phyloP scores from a whole-genome alignment of 2,329 filamentous ascomycete genomes.

The Cordyceps militaris region DNA sequence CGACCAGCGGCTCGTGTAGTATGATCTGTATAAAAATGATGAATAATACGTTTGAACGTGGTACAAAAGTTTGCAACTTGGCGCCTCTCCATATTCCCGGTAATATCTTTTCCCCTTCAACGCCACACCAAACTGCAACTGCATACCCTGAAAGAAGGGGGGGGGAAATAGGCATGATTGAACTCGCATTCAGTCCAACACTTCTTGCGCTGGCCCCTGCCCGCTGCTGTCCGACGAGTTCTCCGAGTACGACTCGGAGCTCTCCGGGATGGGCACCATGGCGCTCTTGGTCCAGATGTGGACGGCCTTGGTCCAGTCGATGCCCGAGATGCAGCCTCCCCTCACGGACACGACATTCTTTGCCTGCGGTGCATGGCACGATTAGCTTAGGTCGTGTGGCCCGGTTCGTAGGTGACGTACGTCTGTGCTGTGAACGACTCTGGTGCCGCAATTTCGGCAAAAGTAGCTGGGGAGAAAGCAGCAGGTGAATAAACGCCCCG shows the following conservation, averaged over 20 bases:
- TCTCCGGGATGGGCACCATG: constrained; percentile 62
- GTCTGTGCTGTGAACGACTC: constrained; percentile 55
- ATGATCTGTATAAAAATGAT: neutral
- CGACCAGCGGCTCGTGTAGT: constrained; percentile 9
- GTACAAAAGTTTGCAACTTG: neutral
- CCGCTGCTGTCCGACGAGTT: constrained; percentile 31
- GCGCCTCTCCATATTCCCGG: neutral
- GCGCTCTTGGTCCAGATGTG: constrained; percentile 64
- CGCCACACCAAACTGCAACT: constrained; percentile 18
- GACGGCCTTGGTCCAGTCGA: constrained; percentile 53
- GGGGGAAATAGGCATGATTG: no score
- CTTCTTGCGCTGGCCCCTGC: neutral
- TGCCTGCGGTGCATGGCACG: constrained; percentile 28
- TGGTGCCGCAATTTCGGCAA: constrained; percentile 58
- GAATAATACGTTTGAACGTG: constrained; percentile 9
- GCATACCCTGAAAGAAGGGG: no score
- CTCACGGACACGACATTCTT: constrained; percentile 59
- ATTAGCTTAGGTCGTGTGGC: constrained; percentile 3
- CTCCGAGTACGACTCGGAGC: constrained; percentile 49
- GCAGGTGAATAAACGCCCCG: no score
- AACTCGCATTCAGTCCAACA: constrained; percentile 1
- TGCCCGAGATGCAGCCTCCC: constrained; percentile 56
- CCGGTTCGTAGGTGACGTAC: constrained; percentile 29
- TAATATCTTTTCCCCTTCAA: neutral
- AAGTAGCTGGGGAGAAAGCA: constrained; percentile 49